A percentile compares a stretch with the other conserved stretches of the same genome.
These are phyloP conservation scores for Cyclospora cayetanensis DNA, from an alignment of 169 alveolate species.

Conservation along the genomic window DNA sequence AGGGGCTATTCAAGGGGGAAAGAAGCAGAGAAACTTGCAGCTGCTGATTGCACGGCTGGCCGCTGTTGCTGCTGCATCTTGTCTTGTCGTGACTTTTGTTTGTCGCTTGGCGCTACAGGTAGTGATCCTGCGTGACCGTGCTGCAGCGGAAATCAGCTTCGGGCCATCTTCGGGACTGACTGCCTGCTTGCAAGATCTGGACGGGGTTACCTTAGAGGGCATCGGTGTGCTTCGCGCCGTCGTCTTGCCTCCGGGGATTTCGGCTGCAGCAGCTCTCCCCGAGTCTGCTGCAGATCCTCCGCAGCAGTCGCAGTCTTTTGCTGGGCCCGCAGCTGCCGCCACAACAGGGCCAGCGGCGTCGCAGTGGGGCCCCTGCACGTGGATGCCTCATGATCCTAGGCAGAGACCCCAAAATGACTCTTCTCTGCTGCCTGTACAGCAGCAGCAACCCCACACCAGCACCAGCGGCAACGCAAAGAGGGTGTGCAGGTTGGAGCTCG, in stretches of 20 bases:
- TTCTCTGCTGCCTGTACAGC: conserved; percentile 19
- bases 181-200: conserved; percentile 33
- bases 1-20: background rate
- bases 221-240: conserved; percentile 47
- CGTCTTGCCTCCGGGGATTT: conserved; percentile 15
- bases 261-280: conserved; percentile 57
- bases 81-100: too few relatives aligned
- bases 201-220: conserved; percentile 6
- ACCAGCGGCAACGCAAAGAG: conserved; percentile 44
- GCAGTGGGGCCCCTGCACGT: background rate
- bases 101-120: conserved; percentile 61
- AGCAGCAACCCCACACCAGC: background rate
- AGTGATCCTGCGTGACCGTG: conserved; percentile 38
- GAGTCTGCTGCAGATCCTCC: conserved; percentile 59
- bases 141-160: conserved; percentile 58
- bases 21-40: background rate
- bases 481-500: conserved; percentile 82
- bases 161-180: conserved; percentile 32
- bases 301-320: conserved; percentile 43
- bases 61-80: background rate
- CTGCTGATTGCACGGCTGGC: background rate
- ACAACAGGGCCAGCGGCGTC: background rate
- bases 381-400: background rate
- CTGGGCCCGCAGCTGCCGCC: conserved; percentile 12
- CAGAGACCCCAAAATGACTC: background rate